Conservation (phyloP, 257 asterid species). For the Ilex aquifolium region DNA sequence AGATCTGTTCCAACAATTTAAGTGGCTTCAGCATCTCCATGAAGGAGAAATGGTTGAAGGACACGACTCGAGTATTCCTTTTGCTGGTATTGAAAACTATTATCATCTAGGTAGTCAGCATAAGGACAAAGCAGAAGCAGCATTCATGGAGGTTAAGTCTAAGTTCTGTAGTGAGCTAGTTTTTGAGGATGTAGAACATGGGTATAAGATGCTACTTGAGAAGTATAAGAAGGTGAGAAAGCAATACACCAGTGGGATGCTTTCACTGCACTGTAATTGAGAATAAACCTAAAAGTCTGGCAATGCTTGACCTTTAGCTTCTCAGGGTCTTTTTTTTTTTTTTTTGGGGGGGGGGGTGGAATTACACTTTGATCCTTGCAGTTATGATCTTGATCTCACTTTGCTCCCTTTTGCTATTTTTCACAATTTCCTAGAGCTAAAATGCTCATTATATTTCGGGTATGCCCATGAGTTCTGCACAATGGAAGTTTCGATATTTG, state of each 20-base stretch:
- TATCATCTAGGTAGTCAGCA: constrained; percentile 20
- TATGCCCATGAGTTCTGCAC: too few relatives aligned
- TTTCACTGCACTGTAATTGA: constrained; percentile 33
- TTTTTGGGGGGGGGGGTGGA: too few relatives aligned
- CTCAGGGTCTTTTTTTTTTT: too few relatives aligned
- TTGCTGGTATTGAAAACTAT: constrained; percentile 21
- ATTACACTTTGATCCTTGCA: too few relatives aligned
- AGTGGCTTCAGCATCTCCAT: constrained; percentile 51
- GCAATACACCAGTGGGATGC: constrained; percentile 65
- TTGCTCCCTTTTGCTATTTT: too few relatives aligned
- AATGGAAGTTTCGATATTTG: too few relatives aligned
- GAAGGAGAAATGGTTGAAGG: constrained; percentile 27
- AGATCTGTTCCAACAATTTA: constrained; percentile 48
- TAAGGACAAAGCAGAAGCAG: constrained; percentile 34
- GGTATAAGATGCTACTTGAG: constrained; percentile 44
- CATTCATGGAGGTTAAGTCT: constrained; percentile 34
- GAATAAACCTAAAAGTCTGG: background rate
- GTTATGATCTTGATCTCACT: too few relatives aligned
- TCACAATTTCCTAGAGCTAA: too few relatives aligned
- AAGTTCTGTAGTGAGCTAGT: constrained; percentile 47
- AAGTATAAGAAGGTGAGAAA: constrained; percentile 57
- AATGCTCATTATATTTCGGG: too few relatives aligned
- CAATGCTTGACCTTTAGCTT: too few relatives aligned
- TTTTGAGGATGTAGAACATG: constrained; percentile 37
- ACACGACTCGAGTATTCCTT: constrained; percentile 16